Evolutionary conservation across 192 early-diverging fungal species (phyloP).

Genomic region (Kappamyces sp.): DNA sequence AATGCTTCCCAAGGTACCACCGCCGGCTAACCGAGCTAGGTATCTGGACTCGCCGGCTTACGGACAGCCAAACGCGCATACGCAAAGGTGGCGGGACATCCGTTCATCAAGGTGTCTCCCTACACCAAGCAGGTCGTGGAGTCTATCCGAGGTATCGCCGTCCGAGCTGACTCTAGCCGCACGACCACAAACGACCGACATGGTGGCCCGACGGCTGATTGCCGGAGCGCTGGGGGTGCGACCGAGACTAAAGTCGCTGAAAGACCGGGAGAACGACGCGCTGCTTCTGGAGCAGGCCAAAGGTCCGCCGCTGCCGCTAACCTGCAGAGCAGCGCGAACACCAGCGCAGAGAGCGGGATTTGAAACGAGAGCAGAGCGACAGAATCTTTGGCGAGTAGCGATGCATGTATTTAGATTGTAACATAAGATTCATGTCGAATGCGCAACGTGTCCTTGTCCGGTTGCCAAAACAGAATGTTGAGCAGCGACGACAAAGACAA

Average conservation of each 20-base stretch:
- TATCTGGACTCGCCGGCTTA: background rate
- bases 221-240: conserved; percentile 69
- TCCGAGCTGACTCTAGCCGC: conserved; percentile 25
- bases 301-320: conserved; percentile 14
- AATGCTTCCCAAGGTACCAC: conserved; percentile 17
- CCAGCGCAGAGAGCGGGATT: background rate
- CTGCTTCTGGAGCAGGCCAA: conserved; percentile 29
- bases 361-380: conserved; percentile 10
- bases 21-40: background rate
- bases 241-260: conserved; percentile 24
- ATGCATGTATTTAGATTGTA: background rate
- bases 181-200: conserved; percentile 45
- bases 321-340: background rate
- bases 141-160: background rate
- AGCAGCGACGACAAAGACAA: conserved; percentile 7
- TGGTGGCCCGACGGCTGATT: conserved; percentile 68
- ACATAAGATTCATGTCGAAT: conserved; percentile 1
- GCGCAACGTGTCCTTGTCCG: conserved; percentile 1
- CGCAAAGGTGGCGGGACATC: conserved; percentile 16
- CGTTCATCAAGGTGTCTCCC: conserved; percentile 21
- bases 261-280: conserved; percentile 28
- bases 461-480: conserved; percentile 8
- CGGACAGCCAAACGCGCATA: conserved; percentile 21
- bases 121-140: background rate
- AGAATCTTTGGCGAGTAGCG: conserved; percentile 4